Base-by-base conservation (phyloP, 2,329 filamentous ascomycete species). In the Scopulariopsis brevicaulis region DNA sequence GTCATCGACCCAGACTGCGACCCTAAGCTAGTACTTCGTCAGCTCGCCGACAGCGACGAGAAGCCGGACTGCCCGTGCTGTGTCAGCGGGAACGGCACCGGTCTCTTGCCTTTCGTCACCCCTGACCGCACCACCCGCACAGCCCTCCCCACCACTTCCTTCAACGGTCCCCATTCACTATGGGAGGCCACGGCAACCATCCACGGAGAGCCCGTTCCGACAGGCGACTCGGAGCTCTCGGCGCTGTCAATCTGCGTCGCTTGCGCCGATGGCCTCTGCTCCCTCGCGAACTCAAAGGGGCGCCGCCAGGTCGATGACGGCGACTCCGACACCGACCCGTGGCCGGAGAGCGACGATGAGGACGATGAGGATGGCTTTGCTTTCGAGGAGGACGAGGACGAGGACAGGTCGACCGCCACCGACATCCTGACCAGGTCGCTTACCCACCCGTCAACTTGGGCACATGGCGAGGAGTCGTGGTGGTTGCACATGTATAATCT, bases 1-100 rank as follows among this genome's bases (percentile, higher is more conserved):
- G 4, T 43, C 18, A 18, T 15, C 74, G 32, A 52, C 37, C 43
- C 35, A 10, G 24, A 32, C 54, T 35, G 53, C 25, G 25, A 28
- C 25, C 53, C 22, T 35, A 20, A 40, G n/a, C 48, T 51, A 3
- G 48, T 25, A 5, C 6, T 11, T 7, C 14, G 48, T 3, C 20
- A 25, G 20, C n/a, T 51, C 20, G 20, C 3, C 6, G 20, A 22
- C 20, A 7, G 20, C 18, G 20, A 18, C 24, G 20, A 22, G 7
- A 51, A 24, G 20, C 43, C n/a, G 22, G 37, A 55, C 25, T 56
- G 55, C 24, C 43, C 43, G 18, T 56, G 55, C 43, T 56, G 55
- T 18, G 3, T 25, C 20, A 51, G 43, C 25, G 14, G 22, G 5
- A 51, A 46, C 18, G 53, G 53, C 3, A 18, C 43, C 8, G 7